Conservation (phyloP, 108 stramenopile genomes). For the Nitzschia putrida region DNA sequence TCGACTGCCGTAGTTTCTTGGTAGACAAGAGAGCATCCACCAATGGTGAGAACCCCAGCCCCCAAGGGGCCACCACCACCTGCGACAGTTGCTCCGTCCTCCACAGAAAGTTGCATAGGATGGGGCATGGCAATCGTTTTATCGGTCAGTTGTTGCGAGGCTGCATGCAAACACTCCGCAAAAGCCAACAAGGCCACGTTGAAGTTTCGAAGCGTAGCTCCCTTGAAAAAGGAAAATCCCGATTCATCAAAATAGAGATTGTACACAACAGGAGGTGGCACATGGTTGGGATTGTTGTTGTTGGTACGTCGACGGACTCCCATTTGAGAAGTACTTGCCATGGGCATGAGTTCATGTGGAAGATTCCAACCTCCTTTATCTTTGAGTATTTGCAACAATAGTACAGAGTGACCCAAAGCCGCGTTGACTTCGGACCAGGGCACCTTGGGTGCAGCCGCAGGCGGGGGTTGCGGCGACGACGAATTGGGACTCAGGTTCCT, state of each 20-base stretch:
- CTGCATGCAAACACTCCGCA: slow-evolving; percentile 65
- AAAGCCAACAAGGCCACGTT: slow-evolving; percentile 68
- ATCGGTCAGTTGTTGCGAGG: slow-evolving; percentile 54
- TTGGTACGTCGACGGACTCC: slow-evolving; percentile 44
- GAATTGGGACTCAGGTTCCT: too few relatives aligned
- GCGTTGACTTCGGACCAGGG: slow-evolving; percentile 87
- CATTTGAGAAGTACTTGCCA: slow-evolving; percentile 74
- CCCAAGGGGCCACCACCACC: too few relatives aligned
- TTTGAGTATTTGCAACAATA: slow-evolving; percentile 67
- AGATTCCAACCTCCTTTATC: slow-evolving; percentile 52
- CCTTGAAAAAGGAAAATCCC: slow-evolving; percentile 43
- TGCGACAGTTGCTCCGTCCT: not conserved
- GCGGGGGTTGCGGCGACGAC: not conserved
- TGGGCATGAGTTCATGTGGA: slow-evolving; percentile 62
- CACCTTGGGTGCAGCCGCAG: slow-evolving; percentile 25
- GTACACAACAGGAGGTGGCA: slow-evolving; percentile 21
- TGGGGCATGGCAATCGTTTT: slow-evolving; percentile 73
- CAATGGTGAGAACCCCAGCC: slow-evolving; percentile 43
- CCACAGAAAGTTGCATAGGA: slow-evolving; percentile 39
- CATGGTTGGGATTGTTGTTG: slow-evolving; percentile 8
- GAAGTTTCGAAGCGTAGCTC: slow-evolving; percentile 61
- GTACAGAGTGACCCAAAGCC: slow-evolving; percentile 69
- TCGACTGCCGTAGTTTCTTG: slow-evolving; percentile 43
- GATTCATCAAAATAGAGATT: slow-evolving; percentile 46
- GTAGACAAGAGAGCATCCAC: slow-evolving; percentile 57